These are phyloP conservation scores for Gloeopeniophorella convolvens DNA, from an alignment of 768 basidiomycete species.

Conservation along the genomic window DNA sequence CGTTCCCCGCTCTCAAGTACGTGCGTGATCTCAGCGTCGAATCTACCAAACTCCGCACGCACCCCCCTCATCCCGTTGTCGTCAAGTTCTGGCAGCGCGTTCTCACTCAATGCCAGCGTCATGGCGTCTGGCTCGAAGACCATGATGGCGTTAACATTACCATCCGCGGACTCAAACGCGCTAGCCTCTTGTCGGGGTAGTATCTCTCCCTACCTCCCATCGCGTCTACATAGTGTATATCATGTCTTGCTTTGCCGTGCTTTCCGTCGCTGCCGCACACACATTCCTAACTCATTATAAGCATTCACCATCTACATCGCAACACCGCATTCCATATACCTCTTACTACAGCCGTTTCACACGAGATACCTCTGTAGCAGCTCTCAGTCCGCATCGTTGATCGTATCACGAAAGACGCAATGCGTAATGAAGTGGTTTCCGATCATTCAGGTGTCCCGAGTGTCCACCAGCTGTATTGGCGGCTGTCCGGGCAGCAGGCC, in stretches of 20 bases:
- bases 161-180: constrained; percentile 35
- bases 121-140: constrained; percentile 61
- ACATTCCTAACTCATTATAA: neutral
- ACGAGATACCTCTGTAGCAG: too few relatives aligned
- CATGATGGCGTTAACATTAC: constrained; percentile 55
- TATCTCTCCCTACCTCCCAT: neutral
- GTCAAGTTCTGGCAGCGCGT: constrained; percentile 36
- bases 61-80: constrained; percentile 31
- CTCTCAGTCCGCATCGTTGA: too few relatives aligned
- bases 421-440: too few relatives aligned
- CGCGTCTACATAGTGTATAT: neutral
- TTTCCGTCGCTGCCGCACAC: neutral
- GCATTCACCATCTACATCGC: neutral
- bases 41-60: constrained; percentile 48
- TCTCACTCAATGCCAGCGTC: constrained; percentile 41
- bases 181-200: constrained; percentile 14
- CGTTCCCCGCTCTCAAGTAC: constrained; percentile 55
- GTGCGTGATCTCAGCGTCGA: constrained; percentile 60
- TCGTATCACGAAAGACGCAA: too few relatives aligned
- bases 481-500: too few relatives aligned
- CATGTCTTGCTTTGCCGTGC: neutral
- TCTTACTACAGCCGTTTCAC: too few relatives aligned
- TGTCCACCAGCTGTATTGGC: too few relatives aligned
- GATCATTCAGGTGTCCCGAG: too few relatives aligned
- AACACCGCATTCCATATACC: neutral